These are phyloP conservation scores for Comarum palustre DNA, from an alignment of 306 rosid species.

Conservation along the genomic window DNA sequence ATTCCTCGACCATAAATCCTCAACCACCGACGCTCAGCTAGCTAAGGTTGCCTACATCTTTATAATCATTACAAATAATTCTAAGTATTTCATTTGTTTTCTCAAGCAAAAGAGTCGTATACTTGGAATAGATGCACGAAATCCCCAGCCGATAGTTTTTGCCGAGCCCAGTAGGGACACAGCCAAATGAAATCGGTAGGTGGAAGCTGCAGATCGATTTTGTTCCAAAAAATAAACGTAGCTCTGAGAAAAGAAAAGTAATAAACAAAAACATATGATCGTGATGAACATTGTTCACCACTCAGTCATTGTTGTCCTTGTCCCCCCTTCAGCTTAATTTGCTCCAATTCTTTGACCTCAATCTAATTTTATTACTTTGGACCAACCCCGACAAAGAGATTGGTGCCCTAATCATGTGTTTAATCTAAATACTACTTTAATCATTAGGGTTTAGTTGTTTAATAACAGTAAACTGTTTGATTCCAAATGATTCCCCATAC, in stretches of 20 bases:
- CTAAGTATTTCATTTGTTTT: neutral
- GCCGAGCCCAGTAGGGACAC: constrained; percentile 57
- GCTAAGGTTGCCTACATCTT: neutral
- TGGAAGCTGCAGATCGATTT: constrained; percentile 22
- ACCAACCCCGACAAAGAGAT: constrained; percentile 36
- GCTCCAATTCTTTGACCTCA: constrained; percentile 1
- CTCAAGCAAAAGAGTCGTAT: neutral
- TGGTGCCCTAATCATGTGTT: constrained; percentile 41
- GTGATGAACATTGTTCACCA: constrained; percentile 42
- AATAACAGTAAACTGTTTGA: constrained; percentile 17
- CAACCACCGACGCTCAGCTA: constrained; percentile 45
- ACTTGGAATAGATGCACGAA: constrained; percentile 13
- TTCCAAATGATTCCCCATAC: neutral
- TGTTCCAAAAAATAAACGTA: constrained; percentile 11
- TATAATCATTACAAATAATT: neutral
- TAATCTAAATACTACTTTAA: constrained; percentile 38
- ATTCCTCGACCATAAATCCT: constrained; percentile 13
- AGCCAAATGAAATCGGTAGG: constrained; percentile 45
- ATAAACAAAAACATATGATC: neutral
- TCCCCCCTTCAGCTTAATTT: constrained; percentile 29
- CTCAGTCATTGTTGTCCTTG: constrained; percentile 48
- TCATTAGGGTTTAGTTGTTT: constrained; percentile 47
- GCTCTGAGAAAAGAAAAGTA: constrained; percentile 22
- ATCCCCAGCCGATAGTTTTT: constrained; percentile 31
- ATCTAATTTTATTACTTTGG: neutral